These are phyloP conservation scores for Cercospora zeae-maydis DNA, from an alignment of 2,329 filamentous ascomycete species.

Conservation along the genomic window DNA sequence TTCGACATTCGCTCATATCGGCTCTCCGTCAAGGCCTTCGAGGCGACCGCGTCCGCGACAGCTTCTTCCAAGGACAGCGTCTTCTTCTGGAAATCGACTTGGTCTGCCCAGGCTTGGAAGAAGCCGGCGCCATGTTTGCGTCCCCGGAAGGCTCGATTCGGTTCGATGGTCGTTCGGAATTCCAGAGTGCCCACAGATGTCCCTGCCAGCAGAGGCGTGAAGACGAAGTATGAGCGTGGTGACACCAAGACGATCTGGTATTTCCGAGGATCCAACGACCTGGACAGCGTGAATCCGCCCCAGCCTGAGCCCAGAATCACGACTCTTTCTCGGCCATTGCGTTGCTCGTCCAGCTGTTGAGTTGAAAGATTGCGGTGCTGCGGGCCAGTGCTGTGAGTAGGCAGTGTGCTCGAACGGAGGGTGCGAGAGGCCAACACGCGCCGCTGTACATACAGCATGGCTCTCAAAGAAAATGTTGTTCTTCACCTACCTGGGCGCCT, in stretches of 20 bases:
- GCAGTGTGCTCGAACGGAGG: not conserved
- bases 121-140: conserved; percentile 62
- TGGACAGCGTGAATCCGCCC: conserved; percentile 69
- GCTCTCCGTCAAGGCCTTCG: conserved; percentile 47
- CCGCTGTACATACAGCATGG: conserved; percentile 12
- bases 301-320: conserved; percentile 68
- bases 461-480: not conserved
- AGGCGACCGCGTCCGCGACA: conserved; percentile 55
- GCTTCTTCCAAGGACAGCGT: conserved; percentile 69
- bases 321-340: conserved; percentile 51
- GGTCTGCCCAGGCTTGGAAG: conserved; percentile 80
- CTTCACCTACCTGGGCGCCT: not conserved
- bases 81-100: conserved; percentile 73
- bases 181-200: conserved; percentile 84
- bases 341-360: conserved; percentile 26
- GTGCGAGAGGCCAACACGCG: conserved; percentile 2
- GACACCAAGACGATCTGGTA: conserved; percentile 75
- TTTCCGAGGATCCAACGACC: conserved; percentile 65
- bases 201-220: conserved; percentile 78
- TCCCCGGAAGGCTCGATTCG: conserved; percentile 65
- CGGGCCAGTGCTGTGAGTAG: not conserved
- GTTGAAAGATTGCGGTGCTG: conserved; percentile 27
- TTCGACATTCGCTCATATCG: conserved; percentile 10
- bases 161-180: conserved; percentile 79
- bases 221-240: conserved; percentile 85